Evolutionary conservation across 139 green algal genomes (phyloP), one percentile per base, ranked within the genome.

Genomic region (Picochlorum sp.): DNA sequence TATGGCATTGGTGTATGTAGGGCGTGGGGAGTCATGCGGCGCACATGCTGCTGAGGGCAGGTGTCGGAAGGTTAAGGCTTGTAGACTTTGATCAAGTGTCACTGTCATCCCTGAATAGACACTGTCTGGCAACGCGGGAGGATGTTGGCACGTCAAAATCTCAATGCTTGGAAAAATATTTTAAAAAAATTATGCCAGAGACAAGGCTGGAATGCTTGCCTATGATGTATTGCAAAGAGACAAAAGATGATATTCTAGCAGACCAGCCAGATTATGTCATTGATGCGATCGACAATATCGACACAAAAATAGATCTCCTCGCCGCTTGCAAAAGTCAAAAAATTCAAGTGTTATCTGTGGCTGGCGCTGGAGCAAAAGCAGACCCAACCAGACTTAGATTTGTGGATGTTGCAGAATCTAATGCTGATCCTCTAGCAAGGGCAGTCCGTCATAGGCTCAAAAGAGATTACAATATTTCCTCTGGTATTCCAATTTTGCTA

Each of bases 211-310:
- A 89, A 61, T 37, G 52, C 7, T 26, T 77, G 30, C 68, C 81
- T 7, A 59, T 69, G 26, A 95, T 97, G 91, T 98, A 85, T 76
- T 89, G 82, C 0, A 59, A 61, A 12, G 79, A 84, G 22, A 69
- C 50, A 2, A 77, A 87, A 36, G 85, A 95, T 20, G 43, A 71
- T 57, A 59, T 99, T 44, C 76, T 99, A 36, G 61, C 37, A 0
- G 89, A 86, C 1, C 22, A 51, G 9, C 87, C 89, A 1, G 84
- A 94, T 58, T 96, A 79, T 56, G 92, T 99, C 28, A 33, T 98
- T 4, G 92, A 99, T 66, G 89, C 86, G 30, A 99, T 99, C 22
- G 92, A 99, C 74, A 97, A 99, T 77, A 92, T 97, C 12, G 81
- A 96, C 80, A 99, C 92, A 29, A 99, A 98, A 77, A 87, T 91